Conservation (phyloP, 2,329 filamentous ascomycete species). For the Colletotrichum trifolii region DNA sequence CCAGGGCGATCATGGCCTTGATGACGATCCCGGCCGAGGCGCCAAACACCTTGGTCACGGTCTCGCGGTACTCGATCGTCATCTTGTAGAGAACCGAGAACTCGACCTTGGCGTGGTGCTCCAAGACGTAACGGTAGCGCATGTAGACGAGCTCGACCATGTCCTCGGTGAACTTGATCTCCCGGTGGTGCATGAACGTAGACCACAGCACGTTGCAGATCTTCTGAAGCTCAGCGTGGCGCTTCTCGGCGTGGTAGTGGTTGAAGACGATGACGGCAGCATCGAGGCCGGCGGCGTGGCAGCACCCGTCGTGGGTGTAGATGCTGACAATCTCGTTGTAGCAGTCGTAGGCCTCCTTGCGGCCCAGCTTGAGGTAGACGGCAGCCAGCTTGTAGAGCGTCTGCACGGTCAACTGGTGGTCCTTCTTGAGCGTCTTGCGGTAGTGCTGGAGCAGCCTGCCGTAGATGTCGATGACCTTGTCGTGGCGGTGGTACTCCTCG, state of each 20-base stretch:
- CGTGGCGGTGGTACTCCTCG: constrained; percentile 44
- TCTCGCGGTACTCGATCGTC: constrained; percentile 59
- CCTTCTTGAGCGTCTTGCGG: constrained; percentile 16
- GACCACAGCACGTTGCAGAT: constrained; percentile 60
- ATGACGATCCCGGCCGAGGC: constrained; percentile 40
- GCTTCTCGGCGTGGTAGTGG: constrained; percentile 56
- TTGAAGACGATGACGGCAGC: constrained; percentile 57
- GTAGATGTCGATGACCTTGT: constrained; percentile 51
- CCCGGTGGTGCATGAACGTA: constrained; percentile 44
- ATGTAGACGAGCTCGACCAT: constrained; percentile 54
- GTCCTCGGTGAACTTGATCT: constrained; percentile 52
- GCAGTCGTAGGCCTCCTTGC: constrained; percentile 48
- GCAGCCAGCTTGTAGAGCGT: constrained; percentile 43
- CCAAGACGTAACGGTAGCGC: constrained; percentile 59
- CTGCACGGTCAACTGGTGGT: constrained; percentile 49
- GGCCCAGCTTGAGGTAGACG: constrained; percentile 37
- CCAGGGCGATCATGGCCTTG: constrained; percentile 50
- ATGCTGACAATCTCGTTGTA: constrained; percentile 51
- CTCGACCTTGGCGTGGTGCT: constrained; percentile 54
- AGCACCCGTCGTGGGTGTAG: constrained; percentile 47
- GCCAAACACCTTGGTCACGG: constrained; percentile 52
- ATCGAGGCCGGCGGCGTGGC: constrained; percentile 55
- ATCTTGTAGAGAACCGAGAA: constrained; percentile 55
- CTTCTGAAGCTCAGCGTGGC: constrained; percentile 57
- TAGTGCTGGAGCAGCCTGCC: constrained; percentile 48